These are phyloP conservation scores for Cokeromyces recurvatus DNA, from an alignment of 371 early-diverging fungal genomes.

Conservation along the genomic window DNA sequence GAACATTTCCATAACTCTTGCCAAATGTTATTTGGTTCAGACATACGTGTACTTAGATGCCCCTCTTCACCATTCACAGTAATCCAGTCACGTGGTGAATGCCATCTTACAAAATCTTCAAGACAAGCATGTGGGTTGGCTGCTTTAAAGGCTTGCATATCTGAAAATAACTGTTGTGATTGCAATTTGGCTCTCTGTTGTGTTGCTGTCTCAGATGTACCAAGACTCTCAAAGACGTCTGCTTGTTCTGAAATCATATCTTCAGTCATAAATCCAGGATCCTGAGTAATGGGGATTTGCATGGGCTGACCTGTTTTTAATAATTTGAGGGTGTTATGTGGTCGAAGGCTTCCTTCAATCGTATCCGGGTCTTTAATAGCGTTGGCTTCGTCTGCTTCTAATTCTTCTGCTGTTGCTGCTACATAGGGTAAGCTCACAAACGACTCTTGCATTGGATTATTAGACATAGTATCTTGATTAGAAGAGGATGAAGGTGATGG, in stretches of 20 bases:
- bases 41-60: conserved; percentile 76
- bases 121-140: conserved; percentile 78
- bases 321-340: conserved; percentile 26
- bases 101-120: conserved; percentile 95
- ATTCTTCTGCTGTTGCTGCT: not conserved
- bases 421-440: conserved; percentile 7
- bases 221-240: conserved; percentile 69
- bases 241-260: conserved; percentile 86
- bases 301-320: conserved; percentile 56
- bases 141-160: conserved; percentile 84
- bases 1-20: conserved; percentile 80
- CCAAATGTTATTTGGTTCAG: conserved; percentile 80
- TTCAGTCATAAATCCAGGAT: conserved; percentile 82
- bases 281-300: conserved; percentile 73
- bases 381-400: conserved; percentile 7
- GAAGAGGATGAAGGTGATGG: no score
- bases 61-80: conserved; percentile 22
- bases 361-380: conserved; percentile 21
- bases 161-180: conserved; percentile 75
- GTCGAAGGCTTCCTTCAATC: conserved; percentile 25
- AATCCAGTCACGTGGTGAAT: conserved; percentile 88
- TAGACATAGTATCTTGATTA: conserved; percentile 1
- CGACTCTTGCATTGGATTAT: conserved; percentile 3
- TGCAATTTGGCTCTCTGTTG: conserved; percentile 75
- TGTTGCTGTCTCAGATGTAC: conserved; percentile 69